Percentiles rank a stretch among this genome's conserved stretches.
phyloP scores from a whole-genome alignment of 129 eudicot species.

The Tagetes patula region DNA sequence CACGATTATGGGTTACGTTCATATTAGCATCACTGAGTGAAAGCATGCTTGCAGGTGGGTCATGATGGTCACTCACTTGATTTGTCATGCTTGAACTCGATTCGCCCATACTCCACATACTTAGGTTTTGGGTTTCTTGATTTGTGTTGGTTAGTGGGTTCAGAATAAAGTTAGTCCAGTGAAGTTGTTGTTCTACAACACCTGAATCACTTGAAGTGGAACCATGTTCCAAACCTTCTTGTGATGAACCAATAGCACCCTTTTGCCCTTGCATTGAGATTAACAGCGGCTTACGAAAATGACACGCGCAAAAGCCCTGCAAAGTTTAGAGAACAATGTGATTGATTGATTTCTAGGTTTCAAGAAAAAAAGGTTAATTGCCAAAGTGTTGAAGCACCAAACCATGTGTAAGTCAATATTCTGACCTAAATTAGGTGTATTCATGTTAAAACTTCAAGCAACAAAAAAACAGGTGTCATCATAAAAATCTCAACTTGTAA shows the following conservation, averaged over 20 bases:
- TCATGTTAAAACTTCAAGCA: conserved; percentile 36
- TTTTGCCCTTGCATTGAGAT: conserved; percentile 85
- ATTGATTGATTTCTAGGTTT: no score
- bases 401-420: conserved; percentile 34
- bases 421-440: conserved; percentile 40
- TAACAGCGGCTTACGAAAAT: conserved; percentile 3
- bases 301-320: conserved; percentile 29
- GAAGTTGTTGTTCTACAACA: conserved; percentile 49
- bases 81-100: conserved; percentile 53
- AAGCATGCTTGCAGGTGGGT: conserved; percentile 35
- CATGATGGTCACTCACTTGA: conserved; percentile 36
- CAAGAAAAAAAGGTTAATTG: background rate
- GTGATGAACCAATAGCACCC: conserved; percentile 61
- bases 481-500: conserved; percentile 13
- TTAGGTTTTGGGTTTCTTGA: conserved; percentile 40
- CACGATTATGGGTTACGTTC: conserved; percentile 39
- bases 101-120: conserved; percentile 66
- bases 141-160: conserved; percentile 40
- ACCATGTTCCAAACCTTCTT: conserved; percentile 67
- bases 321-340: background rate
- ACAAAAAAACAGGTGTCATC: conserved; percentile 22
- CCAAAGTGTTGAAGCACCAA: conserved; percentile 31
- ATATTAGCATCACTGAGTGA: conserved; percentile 43
- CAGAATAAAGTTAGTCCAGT: conserved; percentile 52
- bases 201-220: conserved; percentile 52